phyloP scores from a whole-genome alignment of 495 filamentous ascomycete species.

The Neurospora terricola region DNA sequence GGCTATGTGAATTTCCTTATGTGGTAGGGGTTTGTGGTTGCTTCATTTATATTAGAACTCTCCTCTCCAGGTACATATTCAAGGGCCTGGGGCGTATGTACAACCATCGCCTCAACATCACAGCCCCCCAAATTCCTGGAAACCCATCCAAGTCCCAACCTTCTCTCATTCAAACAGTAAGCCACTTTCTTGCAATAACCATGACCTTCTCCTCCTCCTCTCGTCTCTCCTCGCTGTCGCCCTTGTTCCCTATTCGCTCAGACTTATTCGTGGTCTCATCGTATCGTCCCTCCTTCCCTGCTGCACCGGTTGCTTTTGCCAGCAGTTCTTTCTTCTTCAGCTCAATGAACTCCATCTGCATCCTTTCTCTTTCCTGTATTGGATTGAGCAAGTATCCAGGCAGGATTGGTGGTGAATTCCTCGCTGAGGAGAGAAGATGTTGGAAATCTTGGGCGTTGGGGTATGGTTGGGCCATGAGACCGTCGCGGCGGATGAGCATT shows the following conservation, averaged over 20 bases:
- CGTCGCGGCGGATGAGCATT: constrained; percentile 43
- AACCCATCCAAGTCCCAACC: neutral
- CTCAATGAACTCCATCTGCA: constrained; percentile 30
- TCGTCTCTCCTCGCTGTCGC: neutral
- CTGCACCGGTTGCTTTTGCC: constrained; percentile 19
- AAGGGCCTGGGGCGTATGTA: neutral
- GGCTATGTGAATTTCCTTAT: no score
- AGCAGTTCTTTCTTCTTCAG: constrained; percentile 26
- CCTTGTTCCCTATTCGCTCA: neutral
- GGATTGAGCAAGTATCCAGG: constrained; percentile 22
- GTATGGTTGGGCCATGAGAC: constrained; percentile 24
- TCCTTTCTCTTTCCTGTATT: constrained; percentile 27
- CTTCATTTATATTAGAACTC: neutral
- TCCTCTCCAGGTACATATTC: neutral
- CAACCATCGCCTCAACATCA: no score
- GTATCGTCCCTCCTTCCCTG: constrained; percentile 7
- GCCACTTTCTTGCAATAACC: constrained; percentile 4
- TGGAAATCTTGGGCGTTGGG: constrained; percentile 24
- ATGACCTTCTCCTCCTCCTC: constrained; percentile 2
- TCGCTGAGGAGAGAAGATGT: constrained; percentile 16
- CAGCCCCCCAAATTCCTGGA: neutral
- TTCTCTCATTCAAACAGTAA: constrained; percentile 1
- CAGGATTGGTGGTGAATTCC: constrained; percentile 5
- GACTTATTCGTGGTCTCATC: constrained; percentile 20
- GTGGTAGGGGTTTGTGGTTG: neutral